Percentiles rank a stretch among this genome's conserved stretches.
Conservation (phyloP, 768 basidiomycete species). For the Lentinula boryana region DNA sequence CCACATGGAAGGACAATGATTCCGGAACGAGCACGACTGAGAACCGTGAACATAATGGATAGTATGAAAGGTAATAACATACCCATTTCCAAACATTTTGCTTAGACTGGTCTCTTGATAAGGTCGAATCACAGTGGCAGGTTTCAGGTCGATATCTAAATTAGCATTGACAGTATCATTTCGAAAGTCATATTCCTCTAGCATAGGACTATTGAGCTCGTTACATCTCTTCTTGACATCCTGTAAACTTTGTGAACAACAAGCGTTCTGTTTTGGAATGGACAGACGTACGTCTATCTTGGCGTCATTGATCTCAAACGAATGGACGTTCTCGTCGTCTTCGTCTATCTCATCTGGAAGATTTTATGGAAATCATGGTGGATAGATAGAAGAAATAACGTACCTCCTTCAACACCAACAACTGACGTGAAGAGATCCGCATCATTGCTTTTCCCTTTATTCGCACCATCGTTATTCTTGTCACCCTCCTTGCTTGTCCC, state of each 20-base stretch:
- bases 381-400: slow-evolving; percentile 15
- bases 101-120: slow-evolving; percentile 98
- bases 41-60: slow-evolving; percentile 6
- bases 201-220: slow-evolving; percentile 94
- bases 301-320: slow-evolving; percentile 91
- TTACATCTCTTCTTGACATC: slow-evolving; percentile 96
- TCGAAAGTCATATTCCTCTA: slow-evolving; percentile 98
- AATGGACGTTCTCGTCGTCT: slow-evolving; percentile 95
- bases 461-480: slow-evolving; percentile 54
- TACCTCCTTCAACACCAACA: slow-evolving; percentile 89
- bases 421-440: slow-evolving; percentile 89
- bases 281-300: slow-evolving; percentile 75
- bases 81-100: slow-evolving; percentile 99
- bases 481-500: slow-evolving; percentile 75
- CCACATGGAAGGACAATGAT: slow-evolving; percentile 99
- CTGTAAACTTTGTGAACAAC: slow-evolving; percentile 28
- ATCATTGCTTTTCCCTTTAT: slow-evolving; percentile 37
- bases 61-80: slow-evolving; percentile 16
- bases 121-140: slow-evolving; percentile 93
- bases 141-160: slow-evolving; percentile 97
- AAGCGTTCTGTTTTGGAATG: not conserved
- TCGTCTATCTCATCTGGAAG: slow-evolving; percentile 88
- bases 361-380: not conserved
- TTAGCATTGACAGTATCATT: slow-evolving; percentile 96
- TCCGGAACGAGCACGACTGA: slow-evolving; percentile 90